These are phyloP conservation scores for Corrigiola litoralis DNA, from an alignment of 179 eudicot species.

Conservation along the genomic window DNA sequence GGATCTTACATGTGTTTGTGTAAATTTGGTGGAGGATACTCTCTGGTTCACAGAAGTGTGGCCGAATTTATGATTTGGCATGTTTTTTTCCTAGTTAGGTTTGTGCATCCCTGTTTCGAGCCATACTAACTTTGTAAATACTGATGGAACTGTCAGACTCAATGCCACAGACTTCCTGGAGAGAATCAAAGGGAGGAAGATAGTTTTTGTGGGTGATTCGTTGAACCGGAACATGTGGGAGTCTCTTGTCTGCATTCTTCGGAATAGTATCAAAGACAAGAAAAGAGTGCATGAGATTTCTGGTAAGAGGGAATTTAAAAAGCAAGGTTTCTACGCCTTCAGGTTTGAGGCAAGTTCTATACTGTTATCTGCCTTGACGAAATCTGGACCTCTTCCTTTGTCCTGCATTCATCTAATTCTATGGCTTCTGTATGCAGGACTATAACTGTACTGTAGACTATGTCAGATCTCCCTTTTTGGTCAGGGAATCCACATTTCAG, in stretches of 20 bases:
- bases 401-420: not conserved
- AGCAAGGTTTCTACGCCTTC: constrained; percentile 75
- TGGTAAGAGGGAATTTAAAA: constrained; percentile 64
- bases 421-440: constrained; percentile 41
- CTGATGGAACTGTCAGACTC: constrained; percentile 36
- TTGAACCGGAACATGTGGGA: constrained; percentile 93
- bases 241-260: constrained; percentile 75
- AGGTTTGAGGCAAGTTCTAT: constrained; percentile 63
- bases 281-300: constrained; percentile 55
- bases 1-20: too few species aligned
- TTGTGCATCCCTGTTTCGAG: not conserved
- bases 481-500: constrained; percentile 44
- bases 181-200: constrained; percentile 64
- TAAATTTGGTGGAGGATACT: too few species aligned
- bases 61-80: not conserved
- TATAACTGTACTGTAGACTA: constrained; percentile 78
- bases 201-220: constrained; percentile 86
- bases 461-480: constrained; percentile 74
- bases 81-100: not conserved
- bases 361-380: not conserved
- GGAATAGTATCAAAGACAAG: constrained; percentile 48
- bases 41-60: too few species aligned
- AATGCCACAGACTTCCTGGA: constrained; percentile 79
- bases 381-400: not conserved
- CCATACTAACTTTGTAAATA: not conserved